These are phyloP conservation scores for Serendipita sp. DNA, from an alignment of 768 basidiomycete genomes.

Conservation along the genomic window DNA sequence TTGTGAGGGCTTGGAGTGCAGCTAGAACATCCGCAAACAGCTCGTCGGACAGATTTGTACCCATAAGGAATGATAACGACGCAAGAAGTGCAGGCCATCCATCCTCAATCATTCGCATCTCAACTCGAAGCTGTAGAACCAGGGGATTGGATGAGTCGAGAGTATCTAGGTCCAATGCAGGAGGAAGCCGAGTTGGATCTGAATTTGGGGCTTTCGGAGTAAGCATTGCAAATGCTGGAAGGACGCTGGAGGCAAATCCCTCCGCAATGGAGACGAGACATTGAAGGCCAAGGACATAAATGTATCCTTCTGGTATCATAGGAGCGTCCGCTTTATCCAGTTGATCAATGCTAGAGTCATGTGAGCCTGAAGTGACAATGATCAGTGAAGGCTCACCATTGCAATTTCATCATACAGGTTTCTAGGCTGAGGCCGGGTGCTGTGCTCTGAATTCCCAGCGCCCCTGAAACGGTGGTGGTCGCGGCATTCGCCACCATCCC, in stretches of 20 bases:
- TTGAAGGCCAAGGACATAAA: conserved; percentile 83
- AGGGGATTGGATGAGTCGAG: conserved; percentile 38
- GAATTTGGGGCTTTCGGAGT: conserved; percentile 44
- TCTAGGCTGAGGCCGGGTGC: conserved; percentile 57
- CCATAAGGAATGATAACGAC: conserved; percentile 74
- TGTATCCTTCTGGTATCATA: conserved; percentile 80
- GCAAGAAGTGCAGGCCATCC: conserved; percentile 91
- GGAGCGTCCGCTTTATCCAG: conserved; percentile 95
- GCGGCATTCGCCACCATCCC: conserved; percentile 76
- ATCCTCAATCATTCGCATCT: conserved; percentile 65
- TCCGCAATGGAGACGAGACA: conserved; percentile 76
- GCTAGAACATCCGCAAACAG: conserved; percentile 77
- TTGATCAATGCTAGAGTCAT: conserved; percentile 69
- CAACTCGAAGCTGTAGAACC: conserved; percentile 42
- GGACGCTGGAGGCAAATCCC: conserved; percentile 60
- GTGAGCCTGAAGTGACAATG: neutral
- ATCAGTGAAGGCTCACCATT: conserved; percentile 46
- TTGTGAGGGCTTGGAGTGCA: conserved; percentile 70
- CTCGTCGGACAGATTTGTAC: conserved; percentile 81
- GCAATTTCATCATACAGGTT: conserved; percentile 69
- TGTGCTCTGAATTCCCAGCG: conserved; percentile 71
- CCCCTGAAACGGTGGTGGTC: conserved; percentile 67
- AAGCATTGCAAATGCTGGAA: conserved; percentile 45
- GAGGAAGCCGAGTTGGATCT: conserved; percentile 39
- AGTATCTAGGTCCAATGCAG: conserved; percentile 46